These are phyloP conservation scores for Arabidopsis lyrata DNA, from an alignment of 441 rosid species.

Conservation along the genomic window DNA sequence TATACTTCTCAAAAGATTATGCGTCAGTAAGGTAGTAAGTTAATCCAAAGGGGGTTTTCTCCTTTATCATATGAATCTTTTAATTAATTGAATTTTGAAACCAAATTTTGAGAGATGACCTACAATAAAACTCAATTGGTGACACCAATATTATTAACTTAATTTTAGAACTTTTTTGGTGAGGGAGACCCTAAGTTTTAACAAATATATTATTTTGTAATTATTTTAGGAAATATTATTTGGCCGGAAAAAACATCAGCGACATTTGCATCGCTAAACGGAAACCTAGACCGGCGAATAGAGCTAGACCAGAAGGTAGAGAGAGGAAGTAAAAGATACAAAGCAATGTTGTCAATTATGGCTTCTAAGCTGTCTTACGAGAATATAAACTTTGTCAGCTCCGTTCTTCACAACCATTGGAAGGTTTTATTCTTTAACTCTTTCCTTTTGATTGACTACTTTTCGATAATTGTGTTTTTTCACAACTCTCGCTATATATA, in stretches of 20 bases:
- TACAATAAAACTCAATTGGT: slow-evolving; percentile 15
- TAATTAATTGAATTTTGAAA: neutral
- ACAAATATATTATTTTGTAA: too few relatives aligned
- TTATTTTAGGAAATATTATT: slow-evolving; percentile 49
- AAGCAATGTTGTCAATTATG: slow-evolving; percentile 63
- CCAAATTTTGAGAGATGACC: neutral
- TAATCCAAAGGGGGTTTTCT: neutral
- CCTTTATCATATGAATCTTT: neutral
- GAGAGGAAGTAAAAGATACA: slow-evolving; percentile 51
- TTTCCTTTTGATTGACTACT: neutral
- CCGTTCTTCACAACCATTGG: slow-evolving; percentile 55
- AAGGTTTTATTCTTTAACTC: slow-evolving; percentile 41
- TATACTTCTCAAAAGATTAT: slow-evolving; percentile 10
- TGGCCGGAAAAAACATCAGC: slow-evolving; percentile 58
- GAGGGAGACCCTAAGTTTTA: neutral
- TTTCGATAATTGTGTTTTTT: neutral
- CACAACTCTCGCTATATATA: slow-evolving; percentile 14
- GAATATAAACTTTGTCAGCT: slow-evolving; percentile 52
- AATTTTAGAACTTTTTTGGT: neutral
- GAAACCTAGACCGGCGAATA: slow-evolving; percentile 53
- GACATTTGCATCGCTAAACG: slow-evolving; percentile 51
- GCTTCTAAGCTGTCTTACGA: slow-evolving; percentile 78
- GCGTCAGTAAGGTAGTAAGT: neutral
- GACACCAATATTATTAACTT: neutral
- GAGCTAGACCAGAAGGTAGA: slow-evolving; percentile 51